Evolutionary conservation across 371 early-diverging fungal species (phyloP).

Genomic region (Smittium mucronatum): DNA sequence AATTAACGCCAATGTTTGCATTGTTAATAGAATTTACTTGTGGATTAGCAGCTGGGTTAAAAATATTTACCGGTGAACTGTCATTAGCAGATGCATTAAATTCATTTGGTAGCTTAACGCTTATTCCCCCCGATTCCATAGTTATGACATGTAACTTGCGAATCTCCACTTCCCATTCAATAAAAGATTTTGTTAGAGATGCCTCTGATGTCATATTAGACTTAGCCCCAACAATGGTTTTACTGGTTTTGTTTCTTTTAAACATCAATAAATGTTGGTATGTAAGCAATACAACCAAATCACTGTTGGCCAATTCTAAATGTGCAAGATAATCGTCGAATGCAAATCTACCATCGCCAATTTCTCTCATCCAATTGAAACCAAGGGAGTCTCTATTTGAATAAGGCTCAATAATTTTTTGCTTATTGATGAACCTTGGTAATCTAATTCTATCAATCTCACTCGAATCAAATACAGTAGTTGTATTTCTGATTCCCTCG

Average conservation of each 20-base stretch:
- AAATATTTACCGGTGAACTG: too few relatives aligned
- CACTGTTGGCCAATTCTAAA: constrained; percentile 54
- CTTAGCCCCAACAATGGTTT: constrained; percentile 13
- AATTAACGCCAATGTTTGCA: not conserved
- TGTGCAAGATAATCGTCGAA: constrained; percentile 83
- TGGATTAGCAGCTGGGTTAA: not conserved
- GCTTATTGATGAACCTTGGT: constrained; percentile 76
- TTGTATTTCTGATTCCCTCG: constrained; percentile 92
- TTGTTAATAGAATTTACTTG: too few relatives aligned
- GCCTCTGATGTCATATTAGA: constrained; percentile 26
- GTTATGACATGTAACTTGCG: constrained; percentile 27
- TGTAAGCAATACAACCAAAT: constrained; percentile 59
- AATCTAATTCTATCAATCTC: constrained; percentile 68
- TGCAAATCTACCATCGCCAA: constrained; percentile 65
- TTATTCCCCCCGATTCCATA: constrained; percentile 29
- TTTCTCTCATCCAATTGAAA: constrained; percentile 75
- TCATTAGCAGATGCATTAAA: constrained; percentile 28
- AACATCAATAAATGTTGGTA: constrained; percentile 51
- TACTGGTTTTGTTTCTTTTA: constrained; percentile 35
- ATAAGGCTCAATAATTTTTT: constrained; percentile 64
- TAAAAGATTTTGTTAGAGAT: constrained; percentile 33
- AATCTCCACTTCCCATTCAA: constrained; percentile 51
- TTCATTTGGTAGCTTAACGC: constrained; percentile 26
- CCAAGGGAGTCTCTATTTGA: constrained; percentile 74
- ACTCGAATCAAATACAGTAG: constrained; percentile 75